phyloP scores from a whole-genome alignment of 2,329 filamentous ascomycete genomes.

The Fusarium pseudograminearum region DNA sequence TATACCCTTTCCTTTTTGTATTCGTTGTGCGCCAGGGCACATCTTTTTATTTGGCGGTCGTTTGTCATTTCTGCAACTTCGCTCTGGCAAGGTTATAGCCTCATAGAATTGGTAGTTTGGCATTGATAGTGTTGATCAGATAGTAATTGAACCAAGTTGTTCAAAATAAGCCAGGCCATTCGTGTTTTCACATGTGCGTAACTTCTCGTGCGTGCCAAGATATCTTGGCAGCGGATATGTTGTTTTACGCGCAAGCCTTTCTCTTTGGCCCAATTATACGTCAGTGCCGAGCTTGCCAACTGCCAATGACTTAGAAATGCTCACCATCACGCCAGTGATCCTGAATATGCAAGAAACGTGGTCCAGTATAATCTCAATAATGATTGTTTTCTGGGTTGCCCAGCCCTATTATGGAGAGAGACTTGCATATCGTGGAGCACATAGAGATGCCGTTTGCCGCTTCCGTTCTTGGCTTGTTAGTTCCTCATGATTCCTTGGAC shows the following conservation, averaged over 20 bases:
- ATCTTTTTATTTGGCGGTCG: neutral
- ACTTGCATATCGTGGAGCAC: constrained; percentile 10
- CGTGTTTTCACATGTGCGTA: neutral
- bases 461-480: constrained; percentile 7
- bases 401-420: constrained; percentile 4
- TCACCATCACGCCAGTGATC: neutral
- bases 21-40: neutral
- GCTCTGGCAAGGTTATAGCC: neutral
- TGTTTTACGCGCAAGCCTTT: constrained; percentile 16
- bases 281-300: constrained; percentile 10
- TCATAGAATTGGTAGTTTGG: no score
- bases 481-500: neutral
- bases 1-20: neutral
- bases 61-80: neutral
- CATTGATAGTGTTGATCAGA: neutral
- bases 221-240: constrained; percentile 7
- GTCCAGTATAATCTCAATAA: constrained; percentile 3
- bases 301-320: neutral
- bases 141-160: neutral
- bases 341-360: constrained; percentile 7
- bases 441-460: constrained; percentile 14
- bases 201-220: constrained; percentile 1
- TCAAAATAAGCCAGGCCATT: neutral
- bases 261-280: constrained; percentile 13
- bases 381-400: neutral